phyloP scores from a whole-genome alignment of 345 rosid species.

The Moricandia arvensis region DNA sequence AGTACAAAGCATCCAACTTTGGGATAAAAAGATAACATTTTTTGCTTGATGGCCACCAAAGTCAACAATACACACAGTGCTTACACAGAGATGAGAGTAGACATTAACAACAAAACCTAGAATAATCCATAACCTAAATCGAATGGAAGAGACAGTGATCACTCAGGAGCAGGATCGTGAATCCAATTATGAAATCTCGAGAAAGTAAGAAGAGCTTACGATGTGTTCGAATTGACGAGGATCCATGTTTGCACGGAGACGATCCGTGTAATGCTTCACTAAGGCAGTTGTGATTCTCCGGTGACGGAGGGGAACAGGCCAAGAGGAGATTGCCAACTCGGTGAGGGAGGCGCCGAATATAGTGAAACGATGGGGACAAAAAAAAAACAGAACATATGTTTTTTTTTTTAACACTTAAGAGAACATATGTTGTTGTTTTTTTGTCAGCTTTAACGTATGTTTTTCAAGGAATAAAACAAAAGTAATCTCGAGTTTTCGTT shows the following conservation, averaged over 20 bases:
- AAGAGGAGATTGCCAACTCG: not conserved
- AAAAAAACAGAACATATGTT: too few relatives aligned
- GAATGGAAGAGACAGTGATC: not conserved
- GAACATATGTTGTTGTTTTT: too few relatives aligned
- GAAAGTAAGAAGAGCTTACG: slow-evolving; percentile 46
- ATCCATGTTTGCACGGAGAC: slow-evolving; percentile 59
- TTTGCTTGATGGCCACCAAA: not conserved
- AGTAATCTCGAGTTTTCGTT: not conserved
- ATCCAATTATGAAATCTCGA: not conserved
- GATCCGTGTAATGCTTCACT: slow-evolving; percentile 23
- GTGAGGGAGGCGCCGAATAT: slow-evolving; percentile 1
- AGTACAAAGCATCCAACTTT: not conserved
- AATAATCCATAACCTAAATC: not conserved
- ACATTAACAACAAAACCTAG: not conserved
- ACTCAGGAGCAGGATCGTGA: not conserved
- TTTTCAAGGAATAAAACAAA: not conserved
- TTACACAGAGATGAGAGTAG: not conserved
- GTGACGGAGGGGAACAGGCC: not conserved
- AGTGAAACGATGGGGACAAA: not conserved
- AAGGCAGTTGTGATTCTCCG: not conserved
- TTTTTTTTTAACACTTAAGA: too few relatives aligned
- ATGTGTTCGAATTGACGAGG: slow-evolving; percentile 77
- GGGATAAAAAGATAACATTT: not conserved
- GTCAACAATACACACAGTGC: slow-evolving; percentile 18
- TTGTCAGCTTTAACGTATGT: too few relatives aligned